Evolutionary conservation across 352 stramenopile species (phyloP).

Genomic region (Globisporangium okanoganense): DNA sequence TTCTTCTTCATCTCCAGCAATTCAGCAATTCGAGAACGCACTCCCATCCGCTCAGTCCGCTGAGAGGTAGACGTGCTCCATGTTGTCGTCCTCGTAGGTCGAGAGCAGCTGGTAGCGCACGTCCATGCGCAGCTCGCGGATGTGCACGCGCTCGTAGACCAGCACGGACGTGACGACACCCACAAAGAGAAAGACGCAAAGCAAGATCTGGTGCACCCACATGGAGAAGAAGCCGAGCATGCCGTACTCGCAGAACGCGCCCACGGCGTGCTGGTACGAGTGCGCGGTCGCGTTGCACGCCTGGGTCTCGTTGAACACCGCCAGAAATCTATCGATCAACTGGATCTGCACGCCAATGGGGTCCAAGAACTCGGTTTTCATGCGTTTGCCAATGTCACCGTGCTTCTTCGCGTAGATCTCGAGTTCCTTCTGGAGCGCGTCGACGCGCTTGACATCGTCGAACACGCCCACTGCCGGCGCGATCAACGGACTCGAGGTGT

Average conservation of each 20-base stretch:
- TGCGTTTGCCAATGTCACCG: conserved; percentile 43
- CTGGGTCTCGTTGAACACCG: conserved; percentile 40
- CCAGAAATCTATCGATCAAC: conserved; percentile 24
- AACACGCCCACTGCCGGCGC: conserved; percentile 26
- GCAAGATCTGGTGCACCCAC: conserved; percentile 81
- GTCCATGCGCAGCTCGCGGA: conserved; percentile 50
- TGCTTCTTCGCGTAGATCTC: conserved; percentile 48
- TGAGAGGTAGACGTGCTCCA: conserved; percentile 79
- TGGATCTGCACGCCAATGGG: conserved; percentile 53
- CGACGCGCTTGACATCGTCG: conserved; percentile 27
- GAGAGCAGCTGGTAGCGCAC: conserved; percentile 74
- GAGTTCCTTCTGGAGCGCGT: conserved; percentile 39
- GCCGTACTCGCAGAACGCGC: conserved; percentile 72
- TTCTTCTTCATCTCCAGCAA: not conserved
- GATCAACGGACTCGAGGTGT: conserved; percentile 47
- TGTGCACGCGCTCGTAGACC: conserved; percentile 75
- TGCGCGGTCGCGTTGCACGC: conserved; percentile 42
- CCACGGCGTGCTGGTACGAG: conserved; percentile 41
- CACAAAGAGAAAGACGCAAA: conserved; percentile 76
- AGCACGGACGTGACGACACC: conserved; percentile 66
- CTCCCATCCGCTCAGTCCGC: conserved; percentile 31
- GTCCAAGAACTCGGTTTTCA: conserved; percentile 73
- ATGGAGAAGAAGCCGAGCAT: conserved; percentile 83
- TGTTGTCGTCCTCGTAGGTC: conserved; percentile 75
- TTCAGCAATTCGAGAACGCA: not conserved